Evolutionary conservation across 495 filamentous ascomycete genomes (phyloP), one percentile per base, ranked within the genome.

Genomic region (Penicillium odoratum): DNA sequence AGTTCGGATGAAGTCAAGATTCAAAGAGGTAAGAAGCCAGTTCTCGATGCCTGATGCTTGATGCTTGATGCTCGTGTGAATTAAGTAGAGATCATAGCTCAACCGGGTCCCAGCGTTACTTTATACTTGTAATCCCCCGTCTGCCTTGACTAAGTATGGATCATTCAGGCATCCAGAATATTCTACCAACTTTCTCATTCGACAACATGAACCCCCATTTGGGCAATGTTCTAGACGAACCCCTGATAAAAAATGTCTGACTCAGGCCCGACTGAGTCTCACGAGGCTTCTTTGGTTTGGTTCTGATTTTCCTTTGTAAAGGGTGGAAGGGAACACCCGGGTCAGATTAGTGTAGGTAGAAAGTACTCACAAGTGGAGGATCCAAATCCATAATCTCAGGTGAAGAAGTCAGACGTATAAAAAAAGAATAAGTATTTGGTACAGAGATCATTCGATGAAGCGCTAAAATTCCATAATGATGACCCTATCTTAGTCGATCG

Each of bases 121-220:
- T 40, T 40, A 40, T 40, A 40, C 38, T 36, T 36, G 33, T 21
- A 21, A 21, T 21, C 21, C 21, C 31, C 9, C 9, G 31, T 33
- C 31, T 33, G 31, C 31, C 31, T 33, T 21, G 21, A 44, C 21
- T 21, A 21, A 21, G 1, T 10, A 51, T 52, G 40, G 58, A 52
- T 55, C 60, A 57, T 54, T 36, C 54, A 61, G 57, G 55, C 54
- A 54, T 40, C 56, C 57, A 60, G 48, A 44, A 60, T 21, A 21
- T 21, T 53, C 26, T 49, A 54, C 30, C 30, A 2, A 33, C 6
- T 40, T 42, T 40, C 18, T 10, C 44, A 9, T 31, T 16, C 21
- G 38, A 21, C 31, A 33, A 10, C 13, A 40, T 15, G 6, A 38
- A 40, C 38, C 33, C 49, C 45, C 7, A 51, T 53, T 59, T 49